Conservation (phyloP, 1,284 basidiomycete species). For the Ceratobasidium sp. region DNA sequence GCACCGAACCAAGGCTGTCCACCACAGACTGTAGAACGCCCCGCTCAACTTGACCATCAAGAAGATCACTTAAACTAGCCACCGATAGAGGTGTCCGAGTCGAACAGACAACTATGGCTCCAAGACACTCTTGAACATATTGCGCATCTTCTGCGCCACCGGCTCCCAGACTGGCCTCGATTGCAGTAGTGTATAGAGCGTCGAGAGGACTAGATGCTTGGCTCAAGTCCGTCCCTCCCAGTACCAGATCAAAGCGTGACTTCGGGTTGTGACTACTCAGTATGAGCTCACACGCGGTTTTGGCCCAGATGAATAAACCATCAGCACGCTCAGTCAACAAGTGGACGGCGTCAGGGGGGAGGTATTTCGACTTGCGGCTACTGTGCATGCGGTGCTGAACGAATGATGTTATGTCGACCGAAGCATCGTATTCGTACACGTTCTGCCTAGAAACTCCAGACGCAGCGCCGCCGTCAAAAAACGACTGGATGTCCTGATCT, state of each 20-base stretch:
- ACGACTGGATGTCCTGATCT: neutral
- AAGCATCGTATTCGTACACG: neutral
- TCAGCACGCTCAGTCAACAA: no score
- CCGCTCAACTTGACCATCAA: neutral
- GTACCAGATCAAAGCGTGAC: no score
- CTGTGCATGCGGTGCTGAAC: neutral
- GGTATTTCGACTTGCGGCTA: no score
- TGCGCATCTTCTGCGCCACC: neutral
- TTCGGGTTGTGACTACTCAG: no score
- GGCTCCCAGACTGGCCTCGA: no score
- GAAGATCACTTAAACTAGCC: neutral
- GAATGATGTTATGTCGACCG: neutral
- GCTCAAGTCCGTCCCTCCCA: no score
- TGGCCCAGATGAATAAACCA: no score
- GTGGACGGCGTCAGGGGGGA: no score
- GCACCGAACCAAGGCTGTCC: conserved; percentile 21
- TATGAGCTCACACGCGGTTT: no score
- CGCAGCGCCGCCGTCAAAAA: neutral
- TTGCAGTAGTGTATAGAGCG: no score
- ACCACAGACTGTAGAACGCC: neutral
- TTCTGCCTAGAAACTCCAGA: neutral
- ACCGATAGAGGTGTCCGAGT: neutral
- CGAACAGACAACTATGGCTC: neutral
- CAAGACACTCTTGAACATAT: neutral
- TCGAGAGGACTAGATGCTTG: no score